Conservation (phyloP, 768 basidiomycete genomes). For the Lactarius sanguifluus region DNA sequence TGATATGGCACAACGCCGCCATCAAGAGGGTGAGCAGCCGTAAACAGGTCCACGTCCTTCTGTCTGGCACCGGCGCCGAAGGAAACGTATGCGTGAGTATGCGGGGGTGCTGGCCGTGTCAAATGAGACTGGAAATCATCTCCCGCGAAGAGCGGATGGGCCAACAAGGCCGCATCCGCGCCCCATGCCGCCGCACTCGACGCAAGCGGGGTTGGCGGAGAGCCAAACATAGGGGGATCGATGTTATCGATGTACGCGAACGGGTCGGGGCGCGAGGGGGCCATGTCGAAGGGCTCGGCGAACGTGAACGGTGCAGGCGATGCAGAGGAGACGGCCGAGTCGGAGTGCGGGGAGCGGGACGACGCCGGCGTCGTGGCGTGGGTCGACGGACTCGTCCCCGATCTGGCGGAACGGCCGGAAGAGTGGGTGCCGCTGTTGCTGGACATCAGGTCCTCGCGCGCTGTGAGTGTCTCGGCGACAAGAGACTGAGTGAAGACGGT, state of each 20-base stretch:
- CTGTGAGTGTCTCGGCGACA: background rate
- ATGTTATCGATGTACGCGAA: constrained; percentile 30
- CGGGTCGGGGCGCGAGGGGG: constrained; percentile 30
- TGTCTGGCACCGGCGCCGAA: constrained; percentile 86
- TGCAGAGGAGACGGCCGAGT: constrained; percentile 14
- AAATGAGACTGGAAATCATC: constrained; percentile 34
- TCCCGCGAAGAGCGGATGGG: constrained; percentile 37
- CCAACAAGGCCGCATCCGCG: constrained; percentile 14
- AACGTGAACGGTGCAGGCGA: background rate
- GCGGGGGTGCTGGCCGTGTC: constrained; percentile 52
- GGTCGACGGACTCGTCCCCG: constrained; percentile 22
- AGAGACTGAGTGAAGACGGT: background rate
- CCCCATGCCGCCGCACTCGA: constrained; percentile 13
- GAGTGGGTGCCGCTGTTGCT: background rate
- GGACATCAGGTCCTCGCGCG: background rate
- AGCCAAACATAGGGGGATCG: constrained; percentile 11
- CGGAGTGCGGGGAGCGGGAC: constrained; percentile 13
- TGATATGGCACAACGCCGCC: constrained; percentile 73
- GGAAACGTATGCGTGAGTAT: constrained; percentile 76
- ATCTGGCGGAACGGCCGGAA: background rate
- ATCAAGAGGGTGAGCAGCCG: constrained; percentile 64
- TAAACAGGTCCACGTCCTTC: constrained; percentile 79
- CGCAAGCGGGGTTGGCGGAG: constrained; percentile 5
- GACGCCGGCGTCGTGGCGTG: constrained; percentile 24
- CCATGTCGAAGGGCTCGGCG: constrained; percentile 4